Conservation (phyloP, 2,329 filamentous ascomycete species). For the Lasiodiplodia citricola region DNA sequence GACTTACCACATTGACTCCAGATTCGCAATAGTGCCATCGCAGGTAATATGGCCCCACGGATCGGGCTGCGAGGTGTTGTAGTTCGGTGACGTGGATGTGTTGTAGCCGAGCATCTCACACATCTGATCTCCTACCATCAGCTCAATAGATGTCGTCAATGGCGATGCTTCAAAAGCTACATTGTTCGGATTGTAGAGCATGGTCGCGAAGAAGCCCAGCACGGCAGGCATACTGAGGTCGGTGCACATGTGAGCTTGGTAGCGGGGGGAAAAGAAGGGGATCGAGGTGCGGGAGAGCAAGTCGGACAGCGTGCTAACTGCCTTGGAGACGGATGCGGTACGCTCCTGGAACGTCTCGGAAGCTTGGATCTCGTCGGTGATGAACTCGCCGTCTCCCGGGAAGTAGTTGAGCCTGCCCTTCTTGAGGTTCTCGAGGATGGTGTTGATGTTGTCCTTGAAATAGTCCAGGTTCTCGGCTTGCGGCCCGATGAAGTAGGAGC, state of each 20-base stretch:
- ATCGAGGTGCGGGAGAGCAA: constrained; percentile 52
- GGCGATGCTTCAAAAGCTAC: constrained; percentile 55
- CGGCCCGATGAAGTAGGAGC: constrained; percentile 52
- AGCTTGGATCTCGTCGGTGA: constrained; percentile 42
- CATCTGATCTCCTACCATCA: constrained; percentile 53
- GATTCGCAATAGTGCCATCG: constrained; percentile 54
- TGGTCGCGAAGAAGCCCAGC: constrained; percentile 56
- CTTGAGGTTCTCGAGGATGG: constrained; percentile 47
- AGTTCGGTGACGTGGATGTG: constrained; percentile 14
- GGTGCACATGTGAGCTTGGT: constrained; percentile 55
- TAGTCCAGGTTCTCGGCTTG: constrained; percentile 50
- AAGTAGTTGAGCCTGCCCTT: constrained; percentile 44
- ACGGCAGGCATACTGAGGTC: constrained; percentile 51
- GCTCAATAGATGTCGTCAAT: constrained; percentile 52
- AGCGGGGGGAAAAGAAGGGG: constrained; percentile 55
- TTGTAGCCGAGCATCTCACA: constrained; percentile 55
- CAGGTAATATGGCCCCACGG: constrained; percentile 55
- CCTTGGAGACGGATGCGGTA: constrained; percentile 42
- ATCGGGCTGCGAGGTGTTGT: constrained; percentile 32
- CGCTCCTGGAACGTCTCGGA: constrained; percentile 43
- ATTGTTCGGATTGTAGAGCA: constrained; percentile 59
- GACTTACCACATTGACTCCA: constrained; percentile 54
- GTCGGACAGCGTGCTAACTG: constrained; percentile 43
- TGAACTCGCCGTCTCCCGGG: constrained; percentile 47
- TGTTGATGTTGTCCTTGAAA: constrained; percentile 48